A percentile compares a stretch with the other conserved stretches of the same genome.
Conservation (phyloP, 2,329 filamentous ascomycete species). For the Myriosclerotinia curreyana region DNA sequence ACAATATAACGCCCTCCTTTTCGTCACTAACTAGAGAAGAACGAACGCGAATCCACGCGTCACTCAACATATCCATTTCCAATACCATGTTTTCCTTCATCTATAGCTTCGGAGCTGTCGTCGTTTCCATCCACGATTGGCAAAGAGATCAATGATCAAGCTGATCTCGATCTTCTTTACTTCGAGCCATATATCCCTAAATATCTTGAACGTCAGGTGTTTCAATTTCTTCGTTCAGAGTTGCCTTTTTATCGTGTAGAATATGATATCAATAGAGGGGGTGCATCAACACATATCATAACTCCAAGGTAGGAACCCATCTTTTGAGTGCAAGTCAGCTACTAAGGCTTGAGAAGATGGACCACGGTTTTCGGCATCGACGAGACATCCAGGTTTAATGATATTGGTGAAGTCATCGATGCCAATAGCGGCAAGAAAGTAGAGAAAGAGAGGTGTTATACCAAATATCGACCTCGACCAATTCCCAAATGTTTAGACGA, state of each 20-base stretch:
- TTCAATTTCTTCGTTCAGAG: conserved; percentile 67
- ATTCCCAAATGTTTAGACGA: conserved; percentile 67
- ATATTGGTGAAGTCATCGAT: conserved; percentile 45
- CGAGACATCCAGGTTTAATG: conserved; percentile 60
- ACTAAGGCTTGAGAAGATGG: conserved; percentile 53
- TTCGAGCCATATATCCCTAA: conserved; percentile 69
- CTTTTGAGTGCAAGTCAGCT: conserved; percentile 22
- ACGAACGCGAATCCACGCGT: conserved; percentile 34
- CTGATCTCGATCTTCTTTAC: conserved; percentile 70
- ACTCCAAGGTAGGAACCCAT: conserved; percentile 46
- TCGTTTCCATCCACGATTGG: conserved; percentile 53
- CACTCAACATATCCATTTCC: conserved; percentile 52
- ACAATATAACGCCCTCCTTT: background rate
- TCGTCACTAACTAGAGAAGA: conserved; percentile 18
- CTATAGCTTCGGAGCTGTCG: conserved; percentile 43
- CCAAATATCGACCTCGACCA: conserved; percentile 60
- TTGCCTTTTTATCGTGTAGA: conserved; percentile 74
- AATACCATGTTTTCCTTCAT: conserved; percentile 45
- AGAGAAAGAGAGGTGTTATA: conserved; percentile 53
- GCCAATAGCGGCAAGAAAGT: conserved; percentile 43
- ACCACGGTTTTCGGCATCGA: conserved; percentile 58
- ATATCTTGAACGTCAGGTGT: conserved; percentile 56
- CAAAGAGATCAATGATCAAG: conserved; percentile 60
- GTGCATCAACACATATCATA: conserved; percentile 58
- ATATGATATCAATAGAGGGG: conserved; percentile 67